A percentile compares a stretch with the other conserved stretches of the same genome.
Evolutionary conservation across 345 rosid genomes (phyloP).

Genomic region (Balakata baccata): DNA sequence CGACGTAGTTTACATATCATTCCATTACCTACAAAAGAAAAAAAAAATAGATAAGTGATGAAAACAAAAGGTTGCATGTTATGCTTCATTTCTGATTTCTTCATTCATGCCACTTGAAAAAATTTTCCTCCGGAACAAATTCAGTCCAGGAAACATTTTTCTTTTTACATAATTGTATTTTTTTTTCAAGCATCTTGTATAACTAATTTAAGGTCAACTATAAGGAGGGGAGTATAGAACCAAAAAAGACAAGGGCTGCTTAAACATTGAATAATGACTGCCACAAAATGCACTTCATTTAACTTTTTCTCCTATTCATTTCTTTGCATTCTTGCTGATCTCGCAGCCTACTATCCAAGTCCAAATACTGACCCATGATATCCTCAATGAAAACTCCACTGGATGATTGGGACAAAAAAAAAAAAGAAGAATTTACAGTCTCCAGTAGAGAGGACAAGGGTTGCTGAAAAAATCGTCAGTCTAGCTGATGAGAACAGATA

Average conservation of each 20-base stretch:
- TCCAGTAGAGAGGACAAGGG: conserved; percentile 32
- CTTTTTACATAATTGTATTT: neutral
- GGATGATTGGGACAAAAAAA: conserved; percentile 13
- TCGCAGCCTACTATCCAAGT: neutral
- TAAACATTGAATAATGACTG: neutral
- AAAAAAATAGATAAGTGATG: neutral
- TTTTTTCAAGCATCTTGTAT: neutral
- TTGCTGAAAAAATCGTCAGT: conserved; percentile 11
- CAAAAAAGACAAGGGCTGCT: neutral
- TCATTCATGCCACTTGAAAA: neutral
- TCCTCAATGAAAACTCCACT: conserved; percentile 24
- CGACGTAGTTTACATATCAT: neutral
- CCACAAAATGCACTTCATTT: conserved; percentile 9
- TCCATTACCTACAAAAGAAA: neutral
- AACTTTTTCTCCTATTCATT: neutral
- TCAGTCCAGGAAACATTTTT: neutral
- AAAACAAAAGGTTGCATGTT: neutral
- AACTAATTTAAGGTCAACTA: neutral
- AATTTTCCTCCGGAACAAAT: neutral
- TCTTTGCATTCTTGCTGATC: conserved; percentile 5
- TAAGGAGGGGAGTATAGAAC: neutral
- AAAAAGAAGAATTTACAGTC: conserved; percentile 29
- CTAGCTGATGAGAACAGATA: neutral
- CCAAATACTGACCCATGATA: conserved; percentile 2
- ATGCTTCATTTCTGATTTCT: neutral